Conservation (phyloP, 768 basidiomycete genomes). For the Lactarius hatsudake region DNA sequence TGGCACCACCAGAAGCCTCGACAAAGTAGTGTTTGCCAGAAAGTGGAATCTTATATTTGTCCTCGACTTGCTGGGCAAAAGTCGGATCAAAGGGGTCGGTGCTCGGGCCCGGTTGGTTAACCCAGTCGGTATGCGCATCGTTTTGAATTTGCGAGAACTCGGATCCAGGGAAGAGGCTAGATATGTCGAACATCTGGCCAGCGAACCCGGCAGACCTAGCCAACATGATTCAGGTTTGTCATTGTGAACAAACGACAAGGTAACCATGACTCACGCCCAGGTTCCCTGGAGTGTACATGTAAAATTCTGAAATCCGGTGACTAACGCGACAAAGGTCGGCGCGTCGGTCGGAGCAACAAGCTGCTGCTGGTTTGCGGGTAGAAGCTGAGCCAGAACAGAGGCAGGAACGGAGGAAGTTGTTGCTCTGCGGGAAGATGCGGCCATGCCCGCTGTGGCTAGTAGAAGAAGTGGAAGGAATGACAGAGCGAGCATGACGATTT, state of each 20-base stretch:
- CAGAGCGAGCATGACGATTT: background rate
- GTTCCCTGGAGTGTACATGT: background rate
- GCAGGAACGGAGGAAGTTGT: background rate
- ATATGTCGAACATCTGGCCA: background rate
- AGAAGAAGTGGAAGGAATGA: slow-evolving; percentile 1
- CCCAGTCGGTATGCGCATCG: background rate
- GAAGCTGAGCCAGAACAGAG: background rate
- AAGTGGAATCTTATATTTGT: background rate
- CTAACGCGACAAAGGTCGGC: background rate
- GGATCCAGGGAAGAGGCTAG: background rate
- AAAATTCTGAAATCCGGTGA: slow-evolving; percentile 12
- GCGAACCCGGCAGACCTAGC: background rate
- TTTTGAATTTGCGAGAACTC: background rate
- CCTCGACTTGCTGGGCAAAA: background rate
- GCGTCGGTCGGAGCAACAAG: background rate
- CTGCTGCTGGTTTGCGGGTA: background rate
- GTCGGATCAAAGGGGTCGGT: background rate
- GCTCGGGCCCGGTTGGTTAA: rapidly evolving
- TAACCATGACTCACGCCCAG: background rate
- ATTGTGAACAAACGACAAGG: too few species aligned
- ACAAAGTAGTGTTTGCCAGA: background rate
- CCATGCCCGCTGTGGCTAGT: background rate
- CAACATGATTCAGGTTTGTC: background rate
- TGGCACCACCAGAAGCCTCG: rapidly evolving
- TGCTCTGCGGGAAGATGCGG: background rate